Percentiles rank a stretch among this genome's conserved stretches.
These are phyloP conservation scores for Pleurotus salmoneostramineus DNA, from an alignment of 768 basidiomycete species.

Conservation along the genomic window DNA sequence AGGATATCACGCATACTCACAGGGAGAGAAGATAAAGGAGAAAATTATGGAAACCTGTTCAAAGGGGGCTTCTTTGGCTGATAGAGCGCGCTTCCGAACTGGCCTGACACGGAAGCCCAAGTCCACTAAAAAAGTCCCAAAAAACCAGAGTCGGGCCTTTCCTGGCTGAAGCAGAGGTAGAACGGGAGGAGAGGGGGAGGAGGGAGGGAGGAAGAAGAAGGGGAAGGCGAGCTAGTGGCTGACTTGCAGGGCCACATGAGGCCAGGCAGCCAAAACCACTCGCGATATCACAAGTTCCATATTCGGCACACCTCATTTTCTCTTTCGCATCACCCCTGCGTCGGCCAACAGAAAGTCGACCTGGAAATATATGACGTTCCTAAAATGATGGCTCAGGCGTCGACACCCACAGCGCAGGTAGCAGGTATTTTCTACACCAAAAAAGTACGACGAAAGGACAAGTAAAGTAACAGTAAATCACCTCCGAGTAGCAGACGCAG, in stretches of 20 bases:
- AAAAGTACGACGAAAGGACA: neutral
- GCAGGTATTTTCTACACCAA: too few relatives aligned
- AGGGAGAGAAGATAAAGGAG: slow-evolving; percentile 7
- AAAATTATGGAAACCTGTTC: neutral
- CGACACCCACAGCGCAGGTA: neutral
- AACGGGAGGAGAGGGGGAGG: too few relatives aligned
- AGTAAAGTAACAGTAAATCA: neutral
- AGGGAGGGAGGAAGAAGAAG: neutral
- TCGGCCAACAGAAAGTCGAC: neutral
- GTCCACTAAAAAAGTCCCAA: neutral
- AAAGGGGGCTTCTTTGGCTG: slow-evolving; percentile 7
- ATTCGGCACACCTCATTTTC: slow-evolving; percentile 2
- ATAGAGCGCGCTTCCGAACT: slow-evolving; percentile 3
- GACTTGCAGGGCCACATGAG: slow-evolving; percentile 3
- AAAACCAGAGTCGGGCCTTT: neutral
- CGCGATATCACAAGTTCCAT: slow-evolving; percentile 6
- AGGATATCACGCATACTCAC: slow-evolving; percentile 3
- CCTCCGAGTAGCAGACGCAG: neutral
- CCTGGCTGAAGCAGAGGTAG: too few relatives aligned
- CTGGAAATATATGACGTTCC: neutral
- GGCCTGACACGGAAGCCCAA: slow-evolving; percentile 5
- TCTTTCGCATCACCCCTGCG: slow-evolving; percentile 7
- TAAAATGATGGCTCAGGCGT: neutral
- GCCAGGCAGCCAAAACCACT: slow-evolving; percentile 1
- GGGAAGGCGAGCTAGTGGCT: slow-evolving; percentile 1